Evolutionary conservation across 768 basidiomycete genomes (phyloP).

Genomic region (Macrolepiota fuliginosa): DNA sequence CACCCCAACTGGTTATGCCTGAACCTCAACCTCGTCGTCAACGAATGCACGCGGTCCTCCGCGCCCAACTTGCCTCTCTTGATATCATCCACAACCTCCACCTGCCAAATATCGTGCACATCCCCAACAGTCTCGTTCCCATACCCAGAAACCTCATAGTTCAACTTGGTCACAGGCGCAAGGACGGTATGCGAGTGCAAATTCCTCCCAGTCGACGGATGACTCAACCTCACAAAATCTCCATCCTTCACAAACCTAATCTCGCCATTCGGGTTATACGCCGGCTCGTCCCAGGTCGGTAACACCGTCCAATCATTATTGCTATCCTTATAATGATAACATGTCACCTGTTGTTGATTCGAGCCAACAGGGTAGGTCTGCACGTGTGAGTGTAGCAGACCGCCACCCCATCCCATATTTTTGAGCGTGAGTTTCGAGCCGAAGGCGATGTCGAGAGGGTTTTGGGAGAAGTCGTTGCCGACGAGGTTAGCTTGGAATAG

Average conservation of each 20-base stretch:
- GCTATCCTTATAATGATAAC: slow-evolving; percentile 98
- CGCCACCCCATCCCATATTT: slow-evolving; percentile 98
- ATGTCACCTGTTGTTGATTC: slow-evolving; percentile 93
- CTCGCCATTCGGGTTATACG: slow-evolving; percentile 62
- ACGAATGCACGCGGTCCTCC: slow-evolving; percentile 74
- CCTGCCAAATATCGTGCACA: slow-evolving; percentile 83
- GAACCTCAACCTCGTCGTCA: slow-evolving; percentile 89
- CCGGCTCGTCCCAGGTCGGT: slow-evolving; percentile 76
- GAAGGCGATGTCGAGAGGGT: slow-evolving; percentile 88
- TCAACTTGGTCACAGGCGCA: slow-evolving; percentile 86
- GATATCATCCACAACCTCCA: slow-evolving; percentile 93
- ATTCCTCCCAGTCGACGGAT: slow-evolving; percentile 82
- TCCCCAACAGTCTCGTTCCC: slow-evolving; percentile 91
- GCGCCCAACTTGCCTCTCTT: slow-evolving; percentile 54
- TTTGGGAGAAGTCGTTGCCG: slow-evolving; percentile 91
- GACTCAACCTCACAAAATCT: slow-evolving; percentile 78
- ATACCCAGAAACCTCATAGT: slow-evolving; percentile 92
- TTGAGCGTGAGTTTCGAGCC: slow-evolving; percentile 93
- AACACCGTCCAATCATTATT: slow-evolving; percentile 91
- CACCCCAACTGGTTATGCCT: slow-evolving; percentile 76
- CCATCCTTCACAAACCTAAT: slow-evolving; percentile 73
- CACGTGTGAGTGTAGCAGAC: slow-evolving; percentile 94
- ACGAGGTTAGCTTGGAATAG: slow-evolving; percentile 95
- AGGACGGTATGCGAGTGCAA: slow-evolving; percentile 88
- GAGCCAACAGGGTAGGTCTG: slow-evolving; percentile 93